Conservation (phyloP, 768 basidiomycete species). For the Boletus rufocinnamomeus region DNA sequence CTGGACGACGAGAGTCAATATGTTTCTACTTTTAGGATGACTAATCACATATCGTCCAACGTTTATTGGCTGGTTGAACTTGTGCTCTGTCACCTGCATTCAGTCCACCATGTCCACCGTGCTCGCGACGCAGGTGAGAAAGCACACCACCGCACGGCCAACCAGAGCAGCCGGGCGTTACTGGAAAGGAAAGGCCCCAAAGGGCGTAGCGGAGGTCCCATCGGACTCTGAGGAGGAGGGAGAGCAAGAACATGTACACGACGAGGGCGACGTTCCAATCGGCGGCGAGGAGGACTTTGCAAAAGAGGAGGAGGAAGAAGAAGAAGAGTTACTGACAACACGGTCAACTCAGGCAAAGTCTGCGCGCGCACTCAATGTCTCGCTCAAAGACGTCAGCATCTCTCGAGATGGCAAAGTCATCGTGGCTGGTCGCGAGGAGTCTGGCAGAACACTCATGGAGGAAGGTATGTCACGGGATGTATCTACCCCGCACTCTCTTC, state of each 20-base stretch:
- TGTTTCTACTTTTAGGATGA: slow-evolving; percentile 8
- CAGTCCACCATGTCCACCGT: slow-evolving; percentile 31
- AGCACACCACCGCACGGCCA: slow-evolving; percentile 75
- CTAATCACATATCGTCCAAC: slow-evolving; percentile 20
- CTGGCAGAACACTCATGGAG: slow-evolving; percentile 69
- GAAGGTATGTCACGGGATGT: slow-evolving; percentile 40
- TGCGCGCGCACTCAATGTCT: slow-evolving; percentile 65
- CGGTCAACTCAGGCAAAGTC: slow-evolving; percentile 36
- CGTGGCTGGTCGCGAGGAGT: slow-evolving; percentile 77
- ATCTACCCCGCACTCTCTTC: slow-evolving; percentile 9
- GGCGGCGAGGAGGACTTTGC: slow-evolving; percentile 57
- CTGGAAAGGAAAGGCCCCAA: slow-evolving; percentile 89
- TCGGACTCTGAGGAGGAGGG: slow-evolving; percentile 71
- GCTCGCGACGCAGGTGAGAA: slow-evolving; percentile 46
- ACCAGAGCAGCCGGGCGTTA: slow-evolving; percentile 83
- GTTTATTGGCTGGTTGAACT: slow-evolving; percentile 9
- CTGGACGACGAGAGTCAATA: too few species aligned
- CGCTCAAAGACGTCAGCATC: slow-evolving; percentile 78
- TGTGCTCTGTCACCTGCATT: neutral
- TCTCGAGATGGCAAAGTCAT: slow-evolving; percentile 79
- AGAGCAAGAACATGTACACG: slow-evolving; percentile 45
- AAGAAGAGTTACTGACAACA: slow-evolving; percentile 46
- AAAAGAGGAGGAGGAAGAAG: slow-evolving; percentile 48
- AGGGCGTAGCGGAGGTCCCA: slow-evolving; percentile 58
- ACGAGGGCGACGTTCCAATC: slow-evolving; percentile 61